phyloP scores from a whole-genome alignment of 2,329 filamentous ascomycete species.

The Cladosporium cucumerinum region DNA sequence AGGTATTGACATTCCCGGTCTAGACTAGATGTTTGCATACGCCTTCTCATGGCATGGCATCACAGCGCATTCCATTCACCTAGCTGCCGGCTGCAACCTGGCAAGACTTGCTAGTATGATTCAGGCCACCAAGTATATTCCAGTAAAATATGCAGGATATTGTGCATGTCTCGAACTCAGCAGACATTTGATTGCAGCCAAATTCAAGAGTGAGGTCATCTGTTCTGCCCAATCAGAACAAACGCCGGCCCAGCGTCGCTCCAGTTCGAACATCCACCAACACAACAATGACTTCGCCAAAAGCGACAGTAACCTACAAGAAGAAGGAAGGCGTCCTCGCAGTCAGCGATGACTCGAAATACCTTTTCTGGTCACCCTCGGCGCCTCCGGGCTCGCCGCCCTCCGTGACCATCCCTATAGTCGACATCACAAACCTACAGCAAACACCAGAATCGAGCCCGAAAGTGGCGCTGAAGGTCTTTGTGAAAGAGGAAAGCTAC shows the following conservation, averaged over 20 bases:
- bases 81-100: neutral
- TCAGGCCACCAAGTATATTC: neutral
- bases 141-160: neutral
- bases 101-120: neutral
- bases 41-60: neutral
- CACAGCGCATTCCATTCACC: neutral
- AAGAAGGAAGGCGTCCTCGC: conserved; percentile 89
- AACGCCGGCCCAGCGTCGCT: conserved; percentile 1
- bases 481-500: conserved; percentile 72
- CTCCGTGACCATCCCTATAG: conserved; percentile 65
- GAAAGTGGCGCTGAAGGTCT: conserved; percentile 92
- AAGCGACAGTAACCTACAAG: conserved; percentile 76
- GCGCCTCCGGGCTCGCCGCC: conserved; percentile 59
- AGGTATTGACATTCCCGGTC: neutral
- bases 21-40: neutral
- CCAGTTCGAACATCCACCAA: conserved; percentile 7
- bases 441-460: conserved; percentile 84
- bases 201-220: neutral
- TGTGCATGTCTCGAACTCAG: neutral
- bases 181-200: neutral
- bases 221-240: conserved; percentile 8
- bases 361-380: conserved; percentile 76
- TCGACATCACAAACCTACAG: conserved; percentile 86
- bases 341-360: conserved; percentile 68
- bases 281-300: conserved; percentile 35